Evolutionary conservation across 2,329 filamentous ascomycete genomes (phyloP), one percentile per base, ranked within the genome.

Genomic region (Penicillium capsulatum): DNA sequence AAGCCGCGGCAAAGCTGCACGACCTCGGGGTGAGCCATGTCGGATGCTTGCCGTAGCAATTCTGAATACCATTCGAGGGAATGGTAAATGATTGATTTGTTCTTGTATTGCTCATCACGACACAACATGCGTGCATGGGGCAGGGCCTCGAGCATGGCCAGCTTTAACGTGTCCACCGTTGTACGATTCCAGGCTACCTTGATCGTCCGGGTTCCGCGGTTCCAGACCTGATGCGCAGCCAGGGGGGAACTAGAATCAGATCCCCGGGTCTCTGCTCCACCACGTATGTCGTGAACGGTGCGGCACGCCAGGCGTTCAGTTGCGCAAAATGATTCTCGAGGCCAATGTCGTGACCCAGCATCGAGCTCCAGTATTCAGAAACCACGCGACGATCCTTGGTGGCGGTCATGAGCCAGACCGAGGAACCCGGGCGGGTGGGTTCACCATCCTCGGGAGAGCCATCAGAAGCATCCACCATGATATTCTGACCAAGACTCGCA

Each of bases 361-460:
- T 86, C 1, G 89, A 94, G 34, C 94, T 71, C 71, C 94, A 98
- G 63, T 95, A 97, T 58, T 97, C 91, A 0, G 89, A 83, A 2
- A 97, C 89, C 3, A 91, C 75, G 45, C 90, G 83, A 2, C 92
- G 82, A 57, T 98, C 92, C 55, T 92, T 94, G 24, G 83, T 89
- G 62, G 96, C 89, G 0, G 92, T 97, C 92, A 98, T 97, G 61
- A 97, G 95, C 92, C 92, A 98, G 26, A 98, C 79, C 0, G 92
- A 96, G 38, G 86, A 94, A 2, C 92, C 92, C 2, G 84, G 79
- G 48, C 81, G 86, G 31, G 79, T 79, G 0, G 67, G 66, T 58
- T 92, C 86, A 3, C 84, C 86, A 35, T 84, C 74, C 38, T 83
- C 78, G 13, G 77, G 71, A 2, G 79, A 71, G 1, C 71, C 71